A percentile compares a stretch with the other conserved stretches of the same genome.
Conservation (phyloP, 305 asterid genomes). For the Andrographis paniculata region DNA sequence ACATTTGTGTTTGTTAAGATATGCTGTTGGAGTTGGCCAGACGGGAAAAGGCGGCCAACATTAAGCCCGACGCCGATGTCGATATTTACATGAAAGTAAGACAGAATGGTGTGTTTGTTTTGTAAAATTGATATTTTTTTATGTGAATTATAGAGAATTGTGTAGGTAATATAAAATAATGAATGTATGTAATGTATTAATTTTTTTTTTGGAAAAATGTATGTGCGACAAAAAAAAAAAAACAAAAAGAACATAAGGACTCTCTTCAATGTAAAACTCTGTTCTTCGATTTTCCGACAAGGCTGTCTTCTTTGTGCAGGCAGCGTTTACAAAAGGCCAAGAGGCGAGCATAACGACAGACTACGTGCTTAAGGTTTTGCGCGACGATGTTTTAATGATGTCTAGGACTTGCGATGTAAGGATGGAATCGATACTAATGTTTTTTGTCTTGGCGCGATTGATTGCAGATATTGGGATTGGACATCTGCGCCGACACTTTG, state of each 20-base stretch:
- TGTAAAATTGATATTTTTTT: no score
- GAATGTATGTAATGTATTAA: no score
- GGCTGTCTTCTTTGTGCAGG: conserved; percentile 19
- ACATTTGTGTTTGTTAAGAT: conserved; percentile 27
- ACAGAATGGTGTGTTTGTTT: no score
- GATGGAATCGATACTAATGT: not conserved
- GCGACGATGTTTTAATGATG: no score
- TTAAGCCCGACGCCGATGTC: conserved; percentile 58
- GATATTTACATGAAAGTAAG: conserved; percentile 60
- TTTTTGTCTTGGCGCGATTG: no score
- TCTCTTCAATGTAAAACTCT: no score
- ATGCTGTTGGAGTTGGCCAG: conserved; percentile 53
- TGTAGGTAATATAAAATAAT: no score
- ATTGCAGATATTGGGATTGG: conserved; percentile 58
- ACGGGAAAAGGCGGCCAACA: conserved; percentile 51
- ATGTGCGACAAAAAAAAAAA: no score
- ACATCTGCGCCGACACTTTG: conserved; percentile 44
- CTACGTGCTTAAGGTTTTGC: conserved; percentile 45
- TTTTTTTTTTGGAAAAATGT: no score
- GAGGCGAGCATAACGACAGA: conserved; percentile 41
- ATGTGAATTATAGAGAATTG: no score
- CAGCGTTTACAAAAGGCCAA: conserved; percentile 40
- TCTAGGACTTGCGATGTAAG: not conserved
- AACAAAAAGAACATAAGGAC: no score
- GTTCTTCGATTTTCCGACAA: no score